Conservation (phyloP, 2,329 filamentous ascomycete genomes). For the Didymella arachidicola region DNA sequence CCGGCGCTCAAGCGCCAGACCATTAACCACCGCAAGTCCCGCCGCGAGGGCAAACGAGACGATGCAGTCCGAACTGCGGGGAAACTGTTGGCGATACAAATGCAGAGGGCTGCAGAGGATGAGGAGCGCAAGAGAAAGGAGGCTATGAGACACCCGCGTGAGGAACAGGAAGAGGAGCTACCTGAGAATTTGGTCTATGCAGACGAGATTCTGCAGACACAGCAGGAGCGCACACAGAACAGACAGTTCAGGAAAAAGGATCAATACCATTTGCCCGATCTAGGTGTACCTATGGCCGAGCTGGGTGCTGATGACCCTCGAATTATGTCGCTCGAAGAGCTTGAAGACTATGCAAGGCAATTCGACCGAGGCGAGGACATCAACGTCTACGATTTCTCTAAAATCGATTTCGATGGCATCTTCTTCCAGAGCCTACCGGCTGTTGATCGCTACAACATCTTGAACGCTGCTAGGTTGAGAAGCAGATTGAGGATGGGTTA, state of each 20-base stretch:
- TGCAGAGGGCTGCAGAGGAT: conserved; percentile 88
- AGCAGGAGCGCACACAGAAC: conserved; percentile 75
- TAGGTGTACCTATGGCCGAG: conserved; percentile 77
- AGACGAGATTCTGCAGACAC: conserved; percentile 84
- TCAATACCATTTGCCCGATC: conserved; percentile 90
- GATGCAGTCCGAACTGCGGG: conserved; percentile 93
- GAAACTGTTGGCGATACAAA: conserved; percentile 90
- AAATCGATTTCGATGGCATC: conserved; percentile 95
- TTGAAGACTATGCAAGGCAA: conserved; percentile 92
- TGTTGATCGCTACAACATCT: conserved; percentile 93
- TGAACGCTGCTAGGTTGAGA: conserved; percentile 89
- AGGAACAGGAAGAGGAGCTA: conserved; percentile 72
- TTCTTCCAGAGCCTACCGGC: conserved; percentile 93
- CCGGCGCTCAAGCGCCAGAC: conserved; percentile 91
- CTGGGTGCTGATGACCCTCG: conserved; percentile 94
- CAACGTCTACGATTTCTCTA: conserved; percentile 88
- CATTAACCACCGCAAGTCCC: conserved; percentile 76
- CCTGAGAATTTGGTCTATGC: conserved; percentile 84
- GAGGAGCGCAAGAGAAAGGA: conserved; percentile 73
- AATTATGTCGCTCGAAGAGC: conserved; percentile 93
- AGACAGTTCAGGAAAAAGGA: conserved; percentile 90
- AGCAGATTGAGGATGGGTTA: conserved; percentile 93
- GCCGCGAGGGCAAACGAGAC: conserved; percentile 86
- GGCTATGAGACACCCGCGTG: conserved; percentile 49
- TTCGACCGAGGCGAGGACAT: conserved; percentile 94